Base-by-base conservation (phyloP, 192 early-diverging fungal species). In the Entomortierella beljakovae region DNA sequence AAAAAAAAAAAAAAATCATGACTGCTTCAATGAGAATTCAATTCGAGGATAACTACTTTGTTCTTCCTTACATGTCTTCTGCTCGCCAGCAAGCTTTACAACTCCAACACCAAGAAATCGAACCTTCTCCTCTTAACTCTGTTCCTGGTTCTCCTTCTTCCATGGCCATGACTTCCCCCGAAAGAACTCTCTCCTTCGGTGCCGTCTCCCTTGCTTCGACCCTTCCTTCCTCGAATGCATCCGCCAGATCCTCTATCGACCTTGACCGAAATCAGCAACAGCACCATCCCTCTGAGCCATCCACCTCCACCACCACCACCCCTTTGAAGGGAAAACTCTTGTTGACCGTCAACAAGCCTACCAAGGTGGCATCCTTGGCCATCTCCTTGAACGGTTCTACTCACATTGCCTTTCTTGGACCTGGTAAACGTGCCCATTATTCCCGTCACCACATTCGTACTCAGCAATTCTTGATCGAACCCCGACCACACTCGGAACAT, bases 381-480 rank as follows among this genome's bases (percentile, higher is more conserved):
- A 51, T 79, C 18, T 62, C 56, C 1, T 37, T 79, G 28, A 79
- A 65, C 53, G 75, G 75, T 10, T 70, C 75, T 1, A 79, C 75
- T 10, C 75, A 79, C 56, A 65, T 79, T 60, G 75, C 75, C 10
- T 79, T 79, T 62, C 53, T 79, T 6, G 75, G 75, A 20, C 2
- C 75, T 0, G 75, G 75, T 32, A 79, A 79, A 33, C 75, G 75
- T 20, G 46, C 73, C 22, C 75, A 79, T 29, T 79, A 69, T 35
- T 79, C 75, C 1, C 75, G 75, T 25, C 67, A 79, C 22, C 68
- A 70, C 61, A 65, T 79, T 22, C 66, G 67, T 16, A 53, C 75
- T 6, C 67, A 79, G 28, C 52, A 64, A 42, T 70, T 64, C 59
- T 18, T 79, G 56, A 70, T 79, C 37, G 61, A 79, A 42, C 75